Conservation (phyloP, 1,284 basidiomycete genomes). For the Papiliotrema laurentii region DNA sequence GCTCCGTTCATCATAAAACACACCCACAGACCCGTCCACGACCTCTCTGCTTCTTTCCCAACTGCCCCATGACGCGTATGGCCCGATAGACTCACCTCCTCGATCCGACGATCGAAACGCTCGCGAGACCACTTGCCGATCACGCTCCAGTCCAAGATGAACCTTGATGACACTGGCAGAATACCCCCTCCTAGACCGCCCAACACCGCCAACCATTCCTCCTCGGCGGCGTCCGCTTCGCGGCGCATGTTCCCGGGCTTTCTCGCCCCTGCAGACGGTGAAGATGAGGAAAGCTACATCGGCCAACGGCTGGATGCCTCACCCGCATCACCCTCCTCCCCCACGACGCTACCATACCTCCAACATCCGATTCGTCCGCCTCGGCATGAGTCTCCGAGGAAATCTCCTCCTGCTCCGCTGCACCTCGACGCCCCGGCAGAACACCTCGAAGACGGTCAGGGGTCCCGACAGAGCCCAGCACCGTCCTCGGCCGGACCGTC, state of each 20-base stretch:
- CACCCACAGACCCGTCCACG: too few species aligned
- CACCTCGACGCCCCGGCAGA: too few species aligned
- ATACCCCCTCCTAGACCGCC: slow-evolving; percentile 3
- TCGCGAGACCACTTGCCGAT: neutral
- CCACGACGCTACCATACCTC: slow-evolving; percentile 3
- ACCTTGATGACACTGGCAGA: neutral
- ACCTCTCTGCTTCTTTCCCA: too few species aligned
- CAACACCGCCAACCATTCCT: too few species aligned
- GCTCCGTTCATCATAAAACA: too few species aligned
- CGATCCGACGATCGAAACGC: neutral
- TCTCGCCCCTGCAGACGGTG: neutral
- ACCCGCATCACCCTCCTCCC: neutral
- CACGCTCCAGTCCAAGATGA: too few species aligned
- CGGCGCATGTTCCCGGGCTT: neutral
- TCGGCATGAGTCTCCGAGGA: neutral
- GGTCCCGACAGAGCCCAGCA: too few species aligned
- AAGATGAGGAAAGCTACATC: neutral
- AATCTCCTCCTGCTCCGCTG: neutral
- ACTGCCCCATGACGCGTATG: neutral
- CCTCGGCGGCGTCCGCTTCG: slow-evolving; percentile 1
- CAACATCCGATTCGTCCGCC: neutral
- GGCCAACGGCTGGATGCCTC: neutral
- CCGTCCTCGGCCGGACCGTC: neutral
- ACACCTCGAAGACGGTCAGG: too few species aligned
- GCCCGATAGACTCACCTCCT: too few species aligned